Percentiles rank a stretch among this genome's conserved stretches.
Evolutionary conservation across 2,329 filamentous ascomycete genomes (phyloP).

Genomic region (Cercospora beticola): DNA sequence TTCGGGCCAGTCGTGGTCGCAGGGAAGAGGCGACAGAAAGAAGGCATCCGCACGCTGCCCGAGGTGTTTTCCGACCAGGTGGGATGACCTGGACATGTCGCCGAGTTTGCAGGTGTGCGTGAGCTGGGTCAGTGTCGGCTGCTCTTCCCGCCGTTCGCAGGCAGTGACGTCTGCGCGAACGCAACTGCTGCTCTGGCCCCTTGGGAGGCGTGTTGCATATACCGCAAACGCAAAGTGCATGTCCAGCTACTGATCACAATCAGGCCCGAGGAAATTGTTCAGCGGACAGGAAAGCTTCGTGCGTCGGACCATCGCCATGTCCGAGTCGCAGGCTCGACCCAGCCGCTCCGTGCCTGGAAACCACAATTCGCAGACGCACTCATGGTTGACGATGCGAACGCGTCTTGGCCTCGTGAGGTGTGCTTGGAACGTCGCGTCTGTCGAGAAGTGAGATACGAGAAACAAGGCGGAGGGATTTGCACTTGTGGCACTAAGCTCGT

Average conservation of each 20-base stretch:
- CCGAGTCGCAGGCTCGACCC: background rate
- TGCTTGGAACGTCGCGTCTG: background rate
- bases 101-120: background rate
- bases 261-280: background rate
- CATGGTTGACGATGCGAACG: background rate
- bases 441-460: background rate
- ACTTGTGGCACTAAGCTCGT: background rate
- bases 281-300: background rate
- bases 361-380: background rate
- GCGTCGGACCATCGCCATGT: background rate
- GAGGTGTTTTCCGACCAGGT: background rate
- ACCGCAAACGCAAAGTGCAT: background rate
- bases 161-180: background rate
- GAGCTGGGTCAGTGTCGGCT: background rate
- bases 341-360: background rate
- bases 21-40: background rate
- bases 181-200: background rate
- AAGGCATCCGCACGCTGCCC: background rate
- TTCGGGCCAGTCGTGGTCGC: background rate
- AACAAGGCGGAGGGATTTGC: background rate
- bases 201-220: background rate
- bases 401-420: background rate
- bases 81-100: background rate
- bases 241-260: background rate
- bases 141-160: background rate